Conservation (phyloP, 2,329 filamentous ascomycete species). For the Nothophoma quercina region DNA sequence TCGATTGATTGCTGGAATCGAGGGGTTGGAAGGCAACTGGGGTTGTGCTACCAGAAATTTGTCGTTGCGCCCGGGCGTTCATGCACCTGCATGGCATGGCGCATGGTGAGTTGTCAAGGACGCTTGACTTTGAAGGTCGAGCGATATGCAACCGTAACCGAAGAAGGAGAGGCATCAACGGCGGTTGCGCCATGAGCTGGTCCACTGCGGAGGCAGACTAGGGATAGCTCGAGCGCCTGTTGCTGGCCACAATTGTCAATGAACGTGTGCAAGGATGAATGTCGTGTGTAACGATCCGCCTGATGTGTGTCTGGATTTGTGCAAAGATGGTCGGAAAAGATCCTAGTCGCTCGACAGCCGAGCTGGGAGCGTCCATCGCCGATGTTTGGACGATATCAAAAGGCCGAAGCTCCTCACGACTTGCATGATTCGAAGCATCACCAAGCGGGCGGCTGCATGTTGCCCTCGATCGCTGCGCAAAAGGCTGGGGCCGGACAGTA, state of each 20-base stretch:
- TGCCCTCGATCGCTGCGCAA: conserved; percentile 30
- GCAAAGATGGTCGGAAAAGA: conserved; percentile 8
- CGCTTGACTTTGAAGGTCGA: conserved; percentile 45
- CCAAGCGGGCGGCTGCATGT: conserved; percentile 23
- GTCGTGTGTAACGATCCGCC: conserved; percentile 16
- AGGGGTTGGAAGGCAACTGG: conserved; percentile 44
- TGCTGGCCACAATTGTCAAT: conserved; percentile 19
- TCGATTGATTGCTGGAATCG: conserved; percentile 47
- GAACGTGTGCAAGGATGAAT: conserved; percentile 21
- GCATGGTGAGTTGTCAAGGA: conserved; percentile 50
- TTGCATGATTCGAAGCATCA: conserved; percentile 12
- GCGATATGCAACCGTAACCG: conserved; percentile 46
- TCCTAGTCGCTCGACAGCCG: conserved; percentile 16
- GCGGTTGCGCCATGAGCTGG: conserved; percentile 47
- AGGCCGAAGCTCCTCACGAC: conserved; percentile 8
- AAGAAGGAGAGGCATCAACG: conserved; percentile 47
- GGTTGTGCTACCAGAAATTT: conserved; percentile 45
- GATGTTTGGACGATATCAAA: conserved; percentile 6
- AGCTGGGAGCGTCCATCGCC: conserved; percentile 11
- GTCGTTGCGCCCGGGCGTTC: conserved; percentile 41
- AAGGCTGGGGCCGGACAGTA: conserved; percentile 14
- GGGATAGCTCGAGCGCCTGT: conserved; percentile 32
- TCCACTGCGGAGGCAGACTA: conserved; percentile 39
- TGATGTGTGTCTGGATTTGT: conserved; percentile 13
- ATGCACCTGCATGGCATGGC: conserved; percentile 48